Percentiles rank a stretch among this genome's conserved stretches.
phyloP scores from a whole-genome alignment of 2,329 filamentous ascomycete genomes.

The Beauveria sp. region DNA sequence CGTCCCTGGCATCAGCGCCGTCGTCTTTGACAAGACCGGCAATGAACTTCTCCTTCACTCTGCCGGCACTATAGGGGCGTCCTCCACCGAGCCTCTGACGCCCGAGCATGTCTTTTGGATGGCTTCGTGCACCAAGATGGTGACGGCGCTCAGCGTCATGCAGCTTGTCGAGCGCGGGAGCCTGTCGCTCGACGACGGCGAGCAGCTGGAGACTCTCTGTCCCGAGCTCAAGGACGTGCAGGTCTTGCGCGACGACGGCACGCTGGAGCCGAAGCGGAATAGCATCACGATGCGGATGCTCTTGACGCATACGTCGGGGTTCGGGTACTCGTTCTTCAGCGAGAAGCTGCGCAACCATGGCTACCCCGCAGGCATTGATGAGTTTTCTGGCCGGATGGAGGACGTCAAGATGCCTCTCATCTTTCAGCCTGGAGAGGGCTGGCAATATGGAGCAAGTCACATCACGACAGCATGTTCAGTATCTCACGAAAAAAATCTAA shows the following conservation, averaged over 20 bases:
- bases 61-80: conserved; percentile 37
- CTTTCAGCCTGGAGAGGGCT: conserved; percentile 55
- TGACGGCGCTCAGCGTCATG: conserved; percentile 45
- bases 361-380: conserved; percentile 44
- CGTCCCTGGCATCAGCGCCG: conserved; percentile 5
- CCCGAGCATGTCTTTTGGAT: conserved; percentile 55
- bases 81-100: conserved; percentile 42
- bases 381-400: conserved; percentile 45
- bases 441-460: conserved; percentile 49
- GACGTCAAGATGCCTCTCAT: conserved; percentile 48
- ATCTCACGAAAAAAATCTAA: not conserved
- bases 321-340: conserved; percentile 50
- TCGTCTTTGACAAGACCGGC: conserved; percentile 8
- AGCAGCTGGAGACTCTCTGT: conserved; percentile 36
- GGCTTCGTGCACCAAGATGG: conserved; percentile 50
- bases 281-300: conserved; percentile 50
- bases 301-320: conserved; percentile 47
- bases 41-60: conserved; percentile 35
- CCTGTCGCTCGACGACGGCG: conserved; percentile 39
- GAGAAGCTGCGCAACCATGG: conserved; percentile 38
- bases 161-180: conserved; percentile 47
- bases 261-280: conserved; percentile 35
- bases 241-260: conserved; percentile 33
- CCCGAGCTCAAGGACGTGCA: conserved; percentile 42
- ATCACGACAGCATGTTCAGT: not conserved